Percentiles rank a stretch among this genome's conserved stretches.
Evolutionary conservation across 768 basidiomycete species (phyloP).

Genomic region (Kwoniella sp.): DNA sequence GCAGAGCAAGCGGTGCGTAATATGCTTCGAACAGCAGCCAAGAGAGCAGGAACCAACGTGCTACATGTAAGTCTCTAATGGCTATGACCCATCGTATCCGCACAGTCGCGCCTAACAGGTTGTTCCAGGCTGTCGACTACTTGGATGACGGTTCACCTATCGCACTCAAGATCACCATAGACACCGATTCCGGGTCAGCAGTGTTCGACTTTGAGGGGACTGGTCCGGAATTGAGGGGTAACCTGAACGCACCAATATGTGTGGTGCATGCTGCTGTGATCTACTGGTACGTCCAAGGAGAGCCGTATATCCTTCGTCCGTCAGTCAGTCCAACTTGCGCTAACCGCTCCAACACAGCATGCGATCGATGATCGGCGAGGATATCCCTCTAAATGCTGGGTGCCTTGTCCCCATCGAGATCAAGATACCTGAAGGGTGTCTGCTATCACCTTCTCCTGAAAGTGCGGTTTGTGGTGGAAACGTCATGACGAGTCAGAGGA

Average conservation of each 20-base stretch:
- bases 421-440: conserved; percentile 72
- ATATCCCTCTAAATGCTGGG: conserved; percentile 49
- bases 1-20: conserved; percentile 76
- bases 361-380: conserved; percentile 40
- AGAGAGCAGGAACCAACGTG: conserved; percentile 33
- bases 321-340: too few species aligned
- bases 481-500: conserved; percentile 63
- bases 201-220: conserved; percentile 72
- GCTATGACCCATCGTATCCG: conserved; percentile 60
- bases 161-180: conserved; percentile 70
- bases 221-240: conserved; percentile 25
- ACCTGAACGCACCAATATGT: conserved; percentile 49
- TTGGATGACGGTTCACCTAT: conserved; percentile 56
- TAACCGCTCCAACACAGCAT: conserved; percentile 11
- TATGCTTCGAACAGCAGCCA: conserved; percentile 60
- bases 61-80: conserved; percentile 18
- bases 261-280: conserved; percentile 49
- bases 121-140: conserved; percentile 69
- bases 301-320: background rate
- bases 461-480: conserved; percentile 68
- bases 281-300: conserved; percentile 31
- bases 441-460: conserved; percentile 78
- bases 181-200: conserved; percentile 73
- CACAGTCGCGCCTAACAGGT: conserved; percentile 52
- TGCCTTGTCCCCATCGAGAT: conserved; percentile 60